phyloP scores from a whole-genome alignment of 768 basidiomycete species.

The Neoboletus brunneissimus region DNA sequence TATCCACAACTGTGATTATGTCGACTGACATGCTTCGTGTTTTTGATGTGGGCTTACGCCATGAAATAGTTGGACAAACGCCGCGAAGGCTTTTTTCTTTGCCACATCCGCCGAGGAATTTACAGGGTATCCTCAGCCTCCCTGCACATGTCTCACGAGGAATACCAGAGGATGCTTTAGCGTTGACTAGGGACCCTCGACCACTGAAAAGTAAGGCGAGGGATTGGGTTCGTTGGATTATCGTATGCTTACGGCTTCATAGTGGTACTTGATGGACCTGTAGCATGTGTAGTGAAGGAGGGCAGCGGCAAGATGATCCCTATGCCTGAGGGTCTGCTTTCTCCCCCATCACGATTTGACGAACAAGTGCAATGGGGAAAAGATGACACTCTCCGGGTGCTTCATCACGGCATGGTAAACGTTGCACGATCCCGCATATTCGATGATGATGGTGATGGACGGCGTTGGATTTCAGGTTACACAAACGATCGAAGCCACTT shows the following conservation, averaged over 20 bases:
- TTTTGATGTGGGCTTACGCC: neutral
- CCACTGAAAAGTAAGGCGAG: constrained; percentile 51
- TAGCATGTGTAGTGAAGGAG: constrained; percentile 52
- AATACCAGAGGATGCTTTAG: constrained; percentile 78
- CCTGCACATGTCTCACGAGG: constrained; percentile 72
- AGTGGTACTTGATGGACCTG: constrained; percentile 41
- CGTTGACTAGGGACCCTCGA: constrained; percentile 55
- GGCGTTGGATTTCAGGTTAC: constrained; percentile 45
- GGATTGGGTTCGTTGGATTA: neutral
- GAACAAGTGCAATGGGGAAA: constrained; percentile 71
- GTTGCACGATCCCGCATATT: neutral
- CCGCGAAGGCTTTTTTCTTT: constrained; percentile 78
- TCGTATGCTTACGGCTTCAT: constrained; percentile 17
- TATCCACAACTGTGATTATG: constrained; percentile 83
- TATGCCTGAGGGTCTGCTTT: constrained; percentile 55
- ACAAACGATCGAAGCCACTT: constrained; percentile 74
- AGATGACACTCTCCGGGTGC: constrained; percentile 55
- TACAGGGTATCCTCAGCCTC: constrained; percentile 68
- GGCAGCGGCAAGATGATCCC: constrained; percentile 47
- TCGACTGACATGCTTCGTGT: neutral
- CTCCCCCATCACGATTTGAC: constrained; percentile 56
- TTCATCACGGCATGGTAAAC: constrained; percentile 60
- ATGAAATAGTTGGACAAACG: constrained; percentile 76
- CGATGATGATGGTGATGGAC: neutral
- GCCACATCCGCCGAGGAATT: constrained; percentile 73